Percentiles rank a stretch among this genome's conserved stretches.
Evolutionary conservation across 805 yeast genomes (phyloP).

Genomic region (Pichia cephalocereana): DNA sequence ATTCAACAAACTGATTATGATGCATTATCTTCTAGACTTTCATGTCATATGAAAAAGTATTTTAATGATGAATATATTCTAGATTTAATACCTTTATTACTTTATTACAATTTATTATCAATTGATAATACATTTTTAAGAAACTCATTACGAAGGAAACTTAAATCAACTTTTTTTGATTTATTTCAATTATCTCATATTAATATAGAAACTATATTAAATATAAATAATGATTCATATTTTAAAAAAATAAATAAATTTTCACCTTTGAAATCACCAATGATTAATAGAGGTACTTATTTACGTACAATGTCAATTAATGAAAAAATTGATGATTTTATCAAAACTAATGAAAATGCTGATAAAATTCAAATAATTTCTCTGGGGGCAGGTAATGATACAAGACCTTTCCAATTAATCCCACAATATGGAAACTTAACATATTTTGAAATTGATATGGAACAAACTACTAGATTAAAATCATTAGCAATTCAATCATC

Average conservation of each 20-base stretch:
- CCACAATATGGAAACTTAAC: slow-evolving; percentile 23
- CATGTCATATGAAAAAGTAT: slow-evolving; percentile 43
- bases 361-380: slow-evolving; percentile 46
- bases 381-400: slow-evolving; percentile 78
- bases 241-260: background rate
- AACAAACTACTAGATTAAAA: slow-evolving; percentile 43
- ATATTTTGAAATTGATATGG: slow-evolving; percentile 60
- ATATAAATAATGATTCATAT: background rate
- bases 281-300: slow-evolving; percentile 66
- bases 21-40: slow-evolving; percentile 56
- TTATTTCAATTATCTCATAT: slow-evolving; percentile 8
- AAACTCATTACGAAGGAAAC: slow-evolving; percentile 22
- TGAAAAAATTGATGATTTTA: slow-evolving; percentile 33
- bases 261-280: slow-evolving; percentile 38
- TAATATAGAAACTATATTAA: background rate
- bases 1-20: slow-evolving; percentile 49
- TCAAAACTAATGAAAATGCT: slow-evolving; percentile 18
- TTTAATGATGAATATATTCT: slow-evolving; percentile 30
- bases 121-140: slow-evolving; percentile 9
- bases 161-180: slow-evolving; percentile 31
- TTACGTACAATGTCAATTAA: slow-evolving; percentile 49
- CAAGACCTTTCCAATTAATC: slow-evolving; percentile 49
- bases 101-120: slow-evolving; percentile 28
- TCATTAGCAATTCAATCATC: slow-evolving; percentile 34
- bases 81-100: slow-evolving; percentile 27